Conservation (phyloP, 257 asterid species). For the Solanum pennellii region DNA sequence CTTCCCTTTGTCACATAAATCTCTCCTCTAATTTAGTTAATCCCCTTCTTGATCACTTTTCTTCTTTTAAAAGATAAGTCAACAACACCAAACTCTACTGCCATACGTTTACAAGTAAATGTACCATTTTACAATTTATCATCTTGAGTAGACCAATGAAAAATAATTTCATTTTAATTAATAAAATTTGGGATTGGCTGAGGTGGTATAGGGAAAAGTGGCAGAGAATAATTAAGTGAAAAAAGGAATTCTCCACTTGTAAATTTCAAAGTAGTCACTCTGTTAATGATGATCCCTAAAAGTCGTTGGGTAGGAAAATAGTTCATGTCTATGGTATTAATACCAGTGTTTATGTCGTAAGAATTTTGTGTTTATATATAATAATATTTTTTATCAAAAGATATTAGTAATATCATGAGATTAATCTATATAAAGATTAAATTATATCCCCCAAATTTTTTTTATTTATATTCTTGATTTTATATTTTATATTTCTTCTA, state of each 20-base stretch:
- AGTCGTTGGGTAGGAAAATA: no score
- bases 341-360: no score
- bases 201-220: background rate
- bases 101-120: background rate
- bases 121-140: background rate
- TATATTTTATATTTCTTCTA: no score
- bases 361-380: no score
- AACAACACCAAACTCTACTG: background rate
- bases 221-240: background rate
- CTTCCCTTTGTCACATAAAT: slow-evolving; percentile 9
- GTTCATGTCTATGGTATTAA: no score
- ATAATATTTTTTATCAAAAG: no score
- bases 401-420: no score
- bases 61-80: background rate
- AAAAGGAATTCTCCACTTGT: background rate
- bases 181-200: background rate
- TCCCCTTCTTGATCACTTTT: slow-evolving; percentile 8
- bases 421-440: no score
- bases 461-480: no score
- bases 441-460: rapidly evolving
- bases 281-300: no score
- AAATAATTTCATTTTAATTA: background rate
- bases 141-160: background rate
- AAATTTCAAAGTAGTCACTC: background rate
- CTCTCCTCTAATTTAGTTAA: slow-evolving; percentile 16